These are phyloP conservation scores for Aeschynomene evenia DNA, from an alignment of 306 rosid species.

Conservation along the genomic window DNA sequence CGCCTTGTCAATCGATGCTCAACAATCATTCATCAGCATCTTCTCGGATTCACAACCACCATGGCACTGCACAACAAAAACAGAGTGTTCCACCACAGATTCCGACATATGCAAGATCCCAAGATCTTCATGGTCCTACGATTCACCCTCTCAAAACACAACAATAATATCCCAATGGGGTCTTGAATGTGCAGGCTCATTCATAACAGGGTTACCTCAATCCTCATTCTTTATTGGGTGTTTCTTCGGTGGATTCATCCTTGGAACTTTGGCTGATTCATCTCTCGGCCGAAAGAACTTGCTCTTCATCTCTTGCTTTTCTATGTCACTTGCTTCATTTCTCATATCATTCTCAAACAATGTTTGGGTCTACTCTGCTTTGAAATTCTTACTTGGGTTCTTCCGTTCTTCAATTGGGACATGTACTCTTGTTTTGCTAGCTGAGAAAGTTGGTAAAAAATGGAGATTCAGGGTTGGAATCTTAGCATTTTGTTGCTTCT, in stretches of 20 bases:
- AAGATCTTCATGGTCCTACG: conserved; percentile 32
- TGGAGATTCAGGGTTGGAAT: conserved; percentile 39
- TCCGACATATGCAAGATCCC: conserved; percentile 42
- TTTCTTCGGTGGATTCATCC: conserved; percentile 29
- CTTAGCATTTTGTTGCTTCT: conserved; percentile 17
- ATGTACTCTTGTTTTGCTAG: conserved; percentile 22
- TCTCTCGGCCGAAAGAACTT: conserved; percentile 44
- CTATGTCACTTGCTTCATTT: conserved; percentile 27
- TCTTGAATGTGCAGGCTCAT: conserved; percentile 37
- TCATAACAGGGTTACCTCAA: conserved; percentile 32
- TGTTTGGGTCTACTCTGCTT: conserved; percentile 40
- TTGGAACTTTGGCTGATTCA: conserved; percentile 43
- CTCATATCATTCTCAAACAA: conserved; percentile 18
- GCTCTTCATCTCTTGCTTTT: conserved; percentile 24
- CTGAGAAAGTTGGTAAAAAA: conserved; percentile 22
- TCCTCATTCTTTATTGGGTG: conserved; percentile 46
- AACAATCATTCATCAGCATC: conserved; percentile 46
- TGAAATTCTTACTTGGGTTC: conserved; percentile 34
- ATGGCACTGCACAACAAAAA: conserved; percentile 44
- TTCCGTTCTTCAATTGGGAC: conserved; percentile 22
- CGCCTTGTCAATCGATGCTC: conserved; percentile 42
- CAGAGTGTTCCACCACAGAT: neutral
- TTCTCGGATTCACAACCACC: conserved; percentile 42
- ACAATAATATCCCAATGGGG: conserved; percentile 48
- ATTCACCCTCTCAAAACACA: neutral